Conservation (phyloP, 192 early-diverging fungal species). For the Spizellomyces punctatus region DNA sequence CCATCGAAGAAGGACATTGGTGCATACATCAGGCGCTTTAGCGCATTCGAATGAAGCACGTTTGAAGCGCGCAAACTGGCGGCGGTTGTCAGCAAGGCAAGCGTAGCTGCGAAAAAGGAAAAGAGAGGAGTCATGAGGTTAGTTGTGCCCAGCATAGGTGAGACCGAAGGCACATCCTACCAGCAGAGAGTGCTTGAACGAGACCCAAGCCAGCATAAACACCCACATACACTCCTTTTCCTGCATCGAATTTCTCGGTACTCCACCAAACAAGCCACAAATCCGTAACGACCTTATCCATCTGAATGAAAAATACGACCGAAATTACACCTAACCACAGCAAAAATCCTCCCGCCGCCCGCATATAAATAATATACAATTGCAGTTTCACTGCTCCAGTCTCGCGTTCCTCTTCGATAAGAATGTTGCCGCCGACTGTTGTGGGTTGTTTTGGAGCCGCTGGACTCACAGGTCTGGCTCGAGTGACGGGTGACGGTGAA, state of each 20-base stretch:
- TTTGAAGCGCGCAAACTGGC: neutral
- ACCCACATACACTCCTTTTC: slow-evolving; percentile 52
- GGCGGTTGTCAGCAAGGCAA: neutral
- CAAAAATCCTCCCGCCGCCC: slow-evolving; percentile 37
- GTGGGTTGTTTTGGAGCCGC: neutral
- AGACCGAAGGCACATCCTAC: neutral
- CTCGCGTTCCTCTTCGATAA: slow-evolving; percentile 43
- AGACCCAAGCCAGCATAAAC: slow-evolving; percentile 67
- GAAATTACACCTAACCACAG: slow-evolving; percentile 33
- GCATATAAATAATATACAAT: slow-evolving; percentile 44
- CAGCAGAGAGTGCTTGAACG: slow-evolving; percentile 54
- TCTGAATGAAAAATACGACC: slow-evolving; percentile 49
- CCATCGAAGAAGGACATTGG: slow-evolving; percentile 65
- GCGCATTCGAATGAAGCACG: slow-evolving; percentile 46
- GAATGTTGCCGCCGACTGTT: slow-evolving; percentile 17
- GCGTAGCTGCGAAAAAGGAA: too few species aligned
- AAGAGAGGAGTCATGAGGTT: too few species aligned
- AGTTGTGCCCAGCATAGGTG: too few species aligned
- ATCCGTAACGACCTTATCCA: slow-evolving; percentile 55
- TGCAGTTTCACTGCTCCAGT: slow-evolving; percentile 46
- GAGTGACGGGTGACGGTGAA: neutral
- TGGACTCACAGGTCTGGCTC: neutral
- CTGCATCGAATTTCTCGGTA: slow-evolving; percentile 23
- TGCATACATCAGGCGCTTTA: slow-evolving; percentile 46
- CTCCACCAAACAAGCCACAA: slow-evolving; percentile 70